phyloP scores from a whole-genome alignment of 1,284 basidiomycete species.

The Melampsora americana region DNA sequence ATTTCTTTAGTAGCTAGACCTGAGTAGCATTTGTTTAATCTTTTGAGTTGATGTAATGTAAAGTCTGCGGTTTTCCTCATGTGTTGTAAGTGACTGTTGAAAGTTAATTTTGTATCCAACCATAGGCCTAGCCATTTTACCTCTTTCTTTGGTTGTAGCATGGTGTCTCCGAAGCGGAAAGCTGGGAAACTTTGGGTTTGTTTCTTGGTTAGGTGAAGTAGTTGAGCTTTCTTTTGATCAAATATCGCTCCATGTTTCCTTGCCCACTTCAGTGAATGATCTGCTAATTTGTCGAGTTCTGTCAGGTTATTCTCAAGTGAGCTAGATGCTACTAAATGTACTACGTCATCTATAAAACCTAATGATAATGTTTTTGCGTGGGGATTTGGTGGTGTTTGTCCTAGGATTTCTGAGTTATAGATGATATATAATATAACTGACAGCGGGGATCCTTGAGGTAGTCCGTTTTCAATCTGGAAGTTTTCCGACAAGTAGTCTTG shows the following conservation, averaged over 20 bases:
- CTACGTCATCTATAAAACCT: slow-evolving; percentile 21
- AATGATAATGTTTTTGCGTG: not conserved
- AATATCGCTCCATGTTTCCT: slow-evolving; percentile 10
- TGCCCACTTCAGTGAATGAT: not conserved
- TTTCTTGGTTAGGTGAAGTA: not conserved
- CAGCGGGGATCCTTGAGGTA: slow-evolving; percentile 23
- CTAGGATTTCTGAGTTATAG: slow-evolving; percentile 17
- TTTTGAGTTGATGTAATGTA: too few species aligned
- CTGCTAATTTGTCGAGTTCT: not conserved
- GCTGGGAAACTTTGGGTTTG: not conserved
- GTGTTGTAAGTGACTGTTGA: not conserved
- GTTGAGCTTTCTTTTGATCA: too few species aligned
- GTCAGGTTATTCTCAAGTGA: not conserved
- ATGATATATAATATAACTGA: slow-evolving; percentile 27
- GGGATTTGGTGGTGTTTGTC: not conserved
- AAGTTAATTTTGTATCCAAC: too few species aligned
- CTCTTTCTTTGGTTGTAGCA: not conserved
- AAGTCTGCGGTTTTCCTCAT: not conserved
- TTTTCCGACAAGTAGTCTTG: not conserved
- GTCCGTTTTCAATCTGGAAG: not conserved
- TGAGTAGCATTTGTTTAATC: too few species aligned
- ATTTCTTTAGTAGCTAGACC: not conserved
- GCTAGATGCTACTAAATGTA: not conserved
- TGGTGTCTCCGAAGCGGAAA: not conserved
- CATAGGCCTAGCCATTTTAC: too few species aligned